These are phyloP conservation scores for Xylaria bambusicola DNA, from an alignment of 495 filamentous ascomycete species.

Conservation along the genomic window DNA sequence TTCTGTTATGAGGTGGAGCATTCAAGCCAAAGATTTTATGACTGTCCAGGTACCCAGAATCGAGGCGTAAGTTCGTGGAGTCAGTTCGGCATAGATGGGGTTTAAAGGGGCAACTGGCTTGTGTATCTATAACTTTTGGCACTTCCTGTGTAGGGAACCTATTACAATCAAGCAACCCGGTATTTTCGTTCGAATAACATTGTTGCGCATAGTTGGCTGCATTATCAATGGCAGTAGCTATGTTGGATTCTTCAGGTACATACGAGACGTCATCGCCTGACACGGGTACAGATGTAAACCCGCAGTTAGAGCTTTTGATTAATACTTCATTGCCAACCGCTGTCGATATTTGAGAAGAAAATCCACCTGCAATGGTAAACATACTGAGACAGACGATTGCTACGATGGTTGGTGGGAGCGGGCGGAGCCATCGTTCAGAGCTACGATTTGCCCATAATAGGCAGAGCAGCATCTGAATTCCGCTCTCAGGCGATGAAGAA, in stretches of 20 bases:
- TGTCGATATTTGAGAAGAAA: slow-evolving; percentile 9
- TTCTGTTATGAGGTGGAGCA: slow-evolving; percentile 6
- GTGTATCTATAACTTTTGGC: background rate
- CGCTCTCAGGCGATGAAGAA: slow-evolving; percentile 11
- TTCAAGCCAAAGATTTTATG: slow-evolving; percentile 1
- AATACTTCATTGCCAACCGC: slow-evolving; percentile 4
- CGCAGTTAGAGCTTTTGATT: background rate
- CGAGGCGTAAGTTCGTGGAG: background rate
- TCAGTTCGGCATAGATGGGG: background rate
- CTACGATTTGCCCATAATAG: background rate
- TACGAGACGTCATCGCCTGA: too few relatives aligned
- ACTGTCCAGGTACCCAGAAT: slow-evolving; percentile 3
- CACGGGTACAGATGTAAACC: background rate
- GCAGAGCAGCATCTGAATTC: background rate
- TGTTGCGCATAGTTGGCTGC: slow-evolving; percentile 15
- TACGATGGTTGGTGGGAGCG: background rate
- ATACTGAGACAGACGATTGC: background rate
- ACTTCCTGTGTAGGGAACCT: background rate
- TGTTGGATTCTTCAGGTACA: background rate
- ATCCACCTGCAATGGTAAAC: slow-evolving; percentile 2
- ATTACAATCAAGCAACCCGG: slow-evolving; percentile 1
- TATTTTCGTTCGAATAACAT: background rate
- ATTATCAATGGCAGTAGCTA: background rate
- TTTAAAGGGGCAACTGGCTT: slow-evolving; percentile 5
- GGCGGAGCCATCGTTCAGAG: background rate